Base-by-base conservation (phyloP, 805 yeast species). In the Candida tibetensis region DNA sequence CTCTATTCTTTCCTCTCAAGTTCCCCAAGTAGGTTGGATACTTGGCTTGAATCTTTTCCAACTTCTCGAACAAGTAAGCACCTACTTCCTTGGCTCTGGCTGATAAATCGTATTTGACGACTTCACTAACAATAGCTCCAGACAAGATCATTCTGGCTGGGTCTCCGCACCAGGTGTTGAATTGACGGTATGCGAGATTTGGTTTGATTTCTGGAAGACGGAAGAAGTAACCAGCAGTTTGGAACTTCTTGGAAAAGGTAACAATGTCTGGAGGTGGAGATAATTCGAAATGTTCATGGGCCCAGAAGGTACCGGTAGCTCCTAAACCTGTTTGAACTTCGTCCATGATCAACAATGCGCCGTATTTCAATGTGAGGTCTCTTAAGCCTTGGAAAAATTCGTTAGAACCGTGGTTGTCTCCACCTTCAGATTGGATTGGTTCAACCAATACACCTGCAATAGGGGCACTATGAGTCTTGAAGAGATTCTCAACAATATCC, bases 141-240 rank as follows among this genome's bases (percentile, higher is more conserved):
- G 90, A 85, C 52, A 87, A 71, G 53, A 85, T 69, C 60, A 84
- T 75, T 66, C 82, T 79, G 42, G 89, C 82, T 60, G 95, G 90
- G 67, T 85, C 95, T 54, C 95, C 95, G 68, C 91, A 84, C 95
- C 95, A 85, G 42, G 95, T 85, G 79, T 85, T 85, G 77, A 85
- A 85, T 72, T 86, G 95, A 63, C 95, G 79, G 75, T 82, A 85
- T n/a, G 95, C 80, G 55, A 65, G 62, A 63, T 79, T 72, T 55
- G 95, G 95, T 50, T 82, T 72, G 43, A 85, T 66, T 53, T 79
- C 82, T 33, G 84, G 80, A 65, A 81, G 78, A 53, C 77, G 79
- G 79, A 80, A 86, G 75, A 75, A 85, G 75, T 79, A 86, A 42
- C 95, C 95, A 29, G 95, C 95, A 39, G 89, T 75, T 71, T 86